Percentiles rank a stretch among this genome's conserved stretches.
Evolutionary conservation across 2,329 filamentous ascomycete species (phyloP).

Genomic region (Venturia aucupariae): DNA sequence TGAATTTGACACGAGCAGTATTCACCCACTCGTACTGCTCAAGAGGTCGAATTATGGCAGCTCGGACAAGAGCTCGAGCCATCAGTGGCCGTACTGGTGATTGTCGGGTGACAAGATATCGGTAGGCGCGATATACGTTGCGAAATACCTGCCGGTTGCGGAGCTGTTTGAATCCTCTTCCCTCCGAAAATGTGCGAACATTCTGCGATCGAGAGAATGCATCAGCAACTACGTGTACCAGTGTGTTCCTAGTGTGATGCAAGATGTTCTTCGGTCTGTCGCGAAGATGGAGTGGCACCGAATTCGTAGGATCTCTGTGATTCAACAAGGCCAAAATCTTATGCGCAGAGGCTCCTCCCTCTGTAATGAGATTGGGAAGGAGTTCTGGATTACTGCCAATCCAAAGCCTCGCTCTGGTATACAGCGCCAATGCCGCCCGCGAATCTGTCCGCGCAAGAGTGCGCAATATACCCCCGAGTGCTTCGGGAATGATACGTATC

Average conservation of each 20-base stretch:
- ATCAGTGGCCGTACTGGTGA: slow-evolving; percentile 36
- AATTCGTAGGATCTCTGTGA: neutral
- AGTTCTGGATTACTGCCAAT: neutral
- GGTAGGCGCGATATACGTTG: slow-evolving; percentile 39
- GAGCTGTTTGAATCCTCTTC: slow-evolving; percentile 24
- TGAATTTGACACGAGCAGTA: slow-evolving; percentile 31
- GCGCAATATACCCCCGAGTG: neutral
- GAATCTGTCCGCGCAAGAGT: neutral
- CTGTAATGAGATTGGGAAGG: neutral
- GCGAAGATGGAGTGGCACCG: neutral
- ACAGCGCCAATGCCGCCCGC: neutral
- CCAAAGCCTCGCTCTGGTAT: neutral
- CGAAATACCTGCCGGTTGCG: slow-evolving; percentile 31
- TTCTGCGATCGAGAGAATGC: slow-evolving; percentile 27
- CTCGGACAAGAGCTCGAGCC: slow-evolving; percentile 40
- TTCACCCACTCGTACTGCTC: slow-evolving; percentile 28
- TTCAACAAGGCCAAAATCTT: neutral
- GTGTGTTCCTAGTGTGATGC: slow-evolving; percentile 12
- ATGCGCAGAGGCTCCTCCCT: neutral
- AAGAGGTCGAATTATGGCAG: slow-evolving; percentile 38
- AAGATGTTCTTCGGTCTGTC: neutral
- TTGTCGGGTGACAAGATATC: slow-evolving; percentile 33
- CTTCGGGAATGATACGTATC: neutral
- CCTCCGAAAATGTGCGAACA: slow-evolving; percentile 16
- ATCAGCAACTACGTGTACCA: slow-evolving; percentile 38